Conservation (phyloP, 2,329 filamentous ascomycete species). For the Alternaria triticimaculans region DNA sequence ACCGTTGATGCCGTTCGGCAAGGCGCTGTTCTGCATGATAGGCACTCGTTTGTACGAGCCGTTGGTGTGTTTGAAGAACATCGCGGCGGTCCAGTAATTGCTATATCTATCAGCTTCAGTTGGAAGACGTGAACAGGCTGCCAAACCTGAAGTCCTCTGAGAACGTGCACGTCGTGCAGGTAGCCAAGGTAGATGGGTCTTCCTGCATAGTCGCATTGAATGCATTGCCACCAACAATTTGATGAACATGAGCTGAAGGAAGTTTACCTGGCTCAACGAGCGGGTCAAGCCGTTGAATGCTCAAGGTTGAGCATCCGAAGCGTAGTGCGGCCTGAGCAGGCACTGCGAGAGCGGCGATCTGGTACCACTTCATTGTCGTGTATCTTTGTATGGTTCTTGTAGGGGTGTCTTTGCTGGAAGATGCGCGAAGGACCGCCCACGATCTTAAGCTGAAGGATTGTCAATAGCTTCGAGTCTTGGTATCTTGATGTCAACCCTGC, state of each 20-base stretch:
- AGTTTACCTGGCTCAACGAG: constrained; percentile 29
- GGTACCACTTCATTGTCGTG: constrained; percentile 28
- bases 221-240: constrained; percentile 32
- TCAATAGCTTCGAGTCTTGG: background rate
- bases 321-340: constrained; percentile 31
- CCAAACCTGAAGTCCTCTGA: constrained; percentile 24
- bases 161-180: constrained; percentile 27
- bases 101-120: background rate
- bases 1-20: constrained; percentile 32
- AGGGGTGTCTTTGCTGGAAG: background rate
- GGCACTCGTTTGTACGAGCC: constrained; percentile 38
- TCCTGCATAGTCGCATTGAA: constrained; percentile 28
- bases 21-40: constrained; percentile 21
- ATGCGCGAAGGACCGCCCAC: background rate
- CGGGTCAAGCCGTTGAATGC: constrained; percentile 37
- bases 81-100: constrained; percentile 42
- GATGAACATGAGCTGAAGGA: constrained; percentile 28
- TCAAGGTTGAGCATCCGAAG: constrained; percentile 32
- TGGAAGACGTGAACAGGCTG: background rate
- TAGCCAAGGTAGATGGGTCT: constrained; percentile 11
- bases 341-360: constrained; percentile 17
- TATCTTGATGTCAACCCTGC: background rate
- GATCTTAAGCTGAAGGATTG: constrained; percentile 2
- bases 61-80: constrained; percentile 39
- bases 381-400: background rate